Base-by-base conservation (phyloP, 148 eudicot species). In the Amaranthus cruentus region DNA sequence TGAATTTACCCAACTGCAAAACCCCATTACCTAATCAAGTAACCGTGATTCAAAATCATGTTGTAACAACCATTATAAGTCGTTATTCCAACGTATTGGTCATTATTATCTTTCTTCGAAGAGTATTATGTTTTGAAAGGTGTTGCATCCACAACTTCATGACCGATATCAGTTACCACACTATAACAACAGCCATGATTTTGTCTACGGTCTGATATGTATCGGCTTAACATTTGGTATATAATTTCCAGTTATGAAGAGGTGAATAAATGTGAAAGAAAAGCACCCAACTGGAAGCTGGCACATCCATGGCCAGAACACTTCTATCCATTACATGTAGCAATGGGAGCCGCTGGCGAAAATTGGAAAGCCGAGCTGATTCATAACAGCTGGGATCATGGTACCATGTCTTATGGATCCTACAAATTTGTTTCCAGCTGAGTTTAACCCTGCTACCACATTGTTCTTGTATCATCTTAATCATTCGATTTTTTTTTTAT, bases 221-320 rank as follows among this genome's bases (percentile, higher is more conserved):
- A 2, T 61, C 18, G 11, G 38, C 52, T 48, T 2, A 4, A 12
- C 10, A 9, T 60, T 9, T 2, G 4, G 51, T 28, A 48, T 73
- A 6, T 8, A 43, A 7, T 28, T 66, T 48, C 58, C 64, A 88
- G 91, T 83, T 80, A 71, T 51, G 85, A 88, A 66, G 98, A 92
- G 57, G 90, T 92, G 62, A 92, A 90, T 62, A 68, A 82, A 18
- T 92, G 75, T 13, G 75, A 78, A 54, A 79, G 78, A 62, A 92
- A 80, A 76, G 98, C 96, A 47, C 98, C 96, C 8, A 77, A 86
- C 71, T 87, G 91, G 4, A 92, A 84, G 75, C 69, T 62, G 43
- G 91, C 98, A 44, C 96, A 92, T 73, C 98, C 96, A 6, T 46
- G 70, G 77, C 96, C 97, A 1, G 96, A 92, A 7, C 97, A 92